A percentile compares a stretch with the other conserved stretches of the same genome.
Conservation (phyloP, 2,329 filamentous ascomycete species). For the Macrophomina phaseolina region DNA sequence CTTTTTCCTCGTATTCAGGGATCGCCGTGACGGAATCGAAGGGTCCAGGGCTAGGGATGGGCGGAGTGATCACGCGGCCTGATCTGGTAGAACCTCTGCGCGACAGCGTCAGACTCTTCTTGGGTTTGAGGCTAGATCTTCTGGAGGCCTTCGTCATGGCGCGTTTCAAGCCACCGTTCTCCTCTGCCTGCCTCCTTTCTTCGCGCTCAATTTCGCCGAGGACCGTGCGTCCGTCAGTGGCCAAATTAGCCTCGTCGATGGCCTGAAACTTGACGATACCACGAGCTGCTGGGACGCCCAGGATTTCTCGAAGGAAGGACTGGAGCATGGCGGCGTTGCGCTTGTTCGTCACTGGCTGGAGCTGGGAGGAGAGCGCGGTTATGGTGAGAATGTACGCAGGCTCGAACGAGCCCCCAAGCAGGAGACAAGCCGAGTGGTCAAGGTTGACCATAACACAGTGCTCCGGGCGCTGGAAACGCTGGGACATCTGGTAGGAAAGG, state of each 20-base stretch:
- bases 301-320: conserved; percentile 71
- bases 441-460: conserved; percentile 76
- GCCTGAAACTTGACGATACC: conserved; percentile 76
- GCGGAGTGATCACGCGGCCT: conserved; percentile 38
- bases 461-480: conserved; percentile 75
- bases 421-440: conserved; percentile 75
- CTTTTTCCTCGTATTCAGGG: conserved; percentile 12
- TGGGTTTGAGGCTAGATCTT: conserved; percentile 40
- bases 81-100: conserved; percentile 40
- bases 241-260: conserved; percentile 73
- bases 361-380: conserved; percentile 69
- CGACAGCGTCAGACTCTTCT: conserved; percentile 45
- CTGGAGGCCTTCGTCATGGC: conserved; percentile 46
- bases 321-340: conserved; percentile 81
- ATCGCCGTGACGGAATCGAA: conserved; percentile 44
- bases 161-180: conserved; percentile 49
- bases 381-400: conserved; percentile 81
- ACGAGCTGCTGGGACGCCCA: conserved; percentile 69
- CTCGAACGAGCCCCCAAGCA: conserved; percentile 76
- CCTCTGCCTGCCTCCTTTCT: conserved; percentile 52
- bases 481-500: conserved; percentile 73
- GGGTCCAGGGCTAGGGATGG: conserved; percentile 42
- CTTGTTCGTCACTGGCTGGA: conserved; percentile 78
- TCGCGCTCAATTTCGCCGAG: conserved; percentile 69
- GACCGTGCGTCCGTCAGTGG: conserved; percentile 72